Evolutionary conservation across 257 asterid species (phyloP), one percentile per base, ranked within the genome.

Genomic region (Cinchona pubescens): DNA sequence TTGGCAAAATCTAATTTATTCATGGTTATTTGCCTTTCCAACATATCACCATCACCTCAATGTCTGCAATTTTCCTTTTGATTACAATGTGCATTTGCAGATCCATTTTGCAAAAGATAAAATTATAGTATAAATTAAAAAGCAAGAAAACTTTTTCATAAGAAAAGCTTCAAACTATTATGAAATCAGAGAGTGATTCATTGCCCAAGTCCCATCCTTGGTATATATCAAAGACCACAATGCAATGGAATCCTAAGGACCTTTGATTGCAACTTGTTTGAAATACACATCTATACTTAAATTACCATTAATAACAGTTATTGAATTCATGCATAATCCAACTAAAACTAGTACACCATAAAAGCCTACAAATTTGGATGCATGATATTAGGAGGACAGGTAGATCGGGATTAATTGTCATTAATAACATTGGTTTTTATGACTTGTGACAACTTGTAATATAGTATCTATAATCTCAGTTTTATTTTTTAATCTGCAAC

Each of bases 1-100:
- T 69, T 63, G 72, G 71, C 64, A 59, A 55, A 77, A 61, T 69
- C 78, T n/a, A n/a, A 18, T 72, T 75, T 67, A 34, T 58, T n/a
- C 55, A 59, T 58, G n/a, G n/a, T 74, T 79, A 1, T 75, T 82
- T 71, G 61, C 75, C 77, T 84, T 82, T 74, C 66, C 88, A 81
- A 79, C 77, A 42, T 3, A 59, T 25, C 68, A 43, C 68, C 56
- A 71, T 80, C 86, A 49, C 78, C 70, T 81, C 80, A 21, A 25
- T 58, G 75, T 34, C 72, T 69, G 23, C 59, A n/a, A n/a, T 40
- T 23, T 53, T 60, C 40, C 75, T 13, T 30, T 62, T 71, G 43
- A 58, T 49, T 69, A 7, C n/a, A 48, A 64, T 21, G 6, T 72
- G 74, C 74, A 38, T 40, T 53, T 51, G 40, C 79, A 58, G 71